These are phyloP conservation scores for Neofusicoccum ribis DNA, from an alignment of 2,329 filamentous ascomycete species.

Conservation along the genomic window DNA sequence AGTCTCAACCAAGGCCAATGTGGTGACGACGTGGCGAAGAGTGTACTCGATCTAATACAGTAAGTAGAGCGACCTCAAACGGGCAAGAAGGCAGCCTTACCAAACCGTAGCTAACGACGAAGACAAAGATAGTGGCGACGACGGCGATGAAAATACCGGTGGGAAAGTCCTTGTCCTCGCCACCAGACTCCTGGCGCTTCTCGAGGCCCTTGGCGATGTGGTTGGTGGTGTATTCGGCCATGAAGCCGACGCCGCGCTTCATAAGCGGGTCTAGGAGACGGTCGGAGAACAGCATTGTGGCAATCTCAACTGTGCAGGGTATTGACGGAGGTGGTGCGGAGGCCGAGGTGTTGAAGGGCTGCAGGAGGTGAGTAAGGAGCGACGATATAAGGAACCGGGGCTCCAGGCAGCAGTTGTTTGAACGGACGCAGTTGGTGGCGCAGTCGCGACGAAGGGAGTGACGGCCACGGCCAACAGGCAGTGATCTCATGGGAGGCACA, in stretches of 20 bases:
- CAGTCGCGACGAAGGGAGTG: conserved; percentile 3
- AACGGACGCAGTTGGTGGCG: background rate
- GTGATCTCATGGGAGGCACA: conserved; percentile 7
- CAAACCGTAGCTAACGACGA: conserved; percentile 45
- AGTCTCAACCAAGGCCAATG: conserved; percentile 65
- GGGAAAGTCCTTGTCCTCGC: conserved; percentile 29
- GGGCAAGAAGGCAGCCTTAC: conserved; percentile 30
- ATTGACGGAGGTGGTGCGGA: background rate
- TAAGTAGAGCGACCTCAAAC: background rate
- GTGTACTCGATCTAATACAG: conserved; percentile 51
- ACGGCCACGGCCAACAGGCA: background rate
- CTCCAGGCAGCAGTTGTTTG: conserved; percentile 12
- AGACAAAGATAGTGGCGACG: conserved; percentile 37
- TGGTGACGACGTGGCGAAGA: conserved; percentile 59
- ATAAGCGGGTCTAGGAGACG: conserved; percentile 27
- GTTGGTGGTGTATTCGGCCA: background rate
- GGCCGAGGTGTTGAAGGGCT: background rate
- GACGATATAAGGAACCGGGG: background rate
- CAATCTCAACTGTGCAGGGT: background rate
- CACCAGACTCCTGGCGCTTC: conserved; percentile 25
- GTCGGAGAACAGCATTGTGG: conserved; percentile 26
- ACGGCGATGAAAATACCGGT: conserved; percentile 32
- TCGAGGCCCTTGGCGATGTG: background rate
- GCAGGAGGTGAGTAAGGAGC: background rate
- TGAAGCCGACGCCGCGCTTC: conserved; percentile 31